Base-by-base conservation (phyloP, 73 alveolate genomes). In the Paramecium caudatum region DNA sequence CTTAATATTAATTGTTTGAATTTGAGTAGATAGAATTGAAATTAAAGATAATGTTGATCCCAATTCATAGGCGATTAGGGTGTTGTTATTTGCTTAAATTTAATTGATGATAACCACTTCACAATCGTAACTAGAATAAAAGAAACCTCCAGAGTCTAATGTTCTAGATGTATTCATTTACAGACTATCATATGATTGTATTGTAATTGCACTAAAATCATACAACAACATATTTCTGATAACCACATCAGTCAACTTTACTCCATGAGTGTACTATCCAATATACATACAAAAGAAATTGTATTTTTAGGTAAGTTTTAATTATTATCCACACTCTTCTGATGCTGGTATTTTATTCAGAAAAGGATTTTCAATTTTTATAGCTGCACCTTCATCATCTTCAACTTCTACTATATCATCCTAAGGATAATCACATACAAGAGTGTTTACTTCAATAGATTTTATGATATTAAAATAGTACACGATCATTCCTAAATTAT, bases 1-100 rank as follows among this genome's bases (percentile, higher is more conserved):
- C 3, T 74, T 39, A 36, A 74, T 41, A 8, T 15, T 2, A 74
- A 74, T 74, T 16, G 5, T 19, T 45, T 74, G 19, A 36, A 39
- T 4, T 12, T 74, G 43, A 9, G 36, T 8, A 0, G 88, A 74
- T 12, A 39, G 36, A 8, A 74, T 74, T 39, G 4, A 41, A 1
- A 74, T 3, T 43, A 74, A 74, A 27, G 88, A 74, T 21, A 37
- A 33, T 65, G 32, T 4, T 74, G 62, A 74, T 74, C 62, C 88
- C 46, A 45, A 37, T 21, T 74, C 65, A 74, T 41, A 68, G 4
- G 47, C 50, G 3, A 68, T 30, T 13, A 68, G 37, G 0, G 84
- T 34, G 34, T 68, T 68, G 15, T 68, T 68, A 34, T 25, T 32
- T n/a, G 50, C 84, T 3, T 32, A 15, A 0, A 68, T n/a, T 2